phyloP scores from a whole-genome alignment of 1,284 basidiomycete genomes.

The Phylloboletellus chloephorus region DNA sequence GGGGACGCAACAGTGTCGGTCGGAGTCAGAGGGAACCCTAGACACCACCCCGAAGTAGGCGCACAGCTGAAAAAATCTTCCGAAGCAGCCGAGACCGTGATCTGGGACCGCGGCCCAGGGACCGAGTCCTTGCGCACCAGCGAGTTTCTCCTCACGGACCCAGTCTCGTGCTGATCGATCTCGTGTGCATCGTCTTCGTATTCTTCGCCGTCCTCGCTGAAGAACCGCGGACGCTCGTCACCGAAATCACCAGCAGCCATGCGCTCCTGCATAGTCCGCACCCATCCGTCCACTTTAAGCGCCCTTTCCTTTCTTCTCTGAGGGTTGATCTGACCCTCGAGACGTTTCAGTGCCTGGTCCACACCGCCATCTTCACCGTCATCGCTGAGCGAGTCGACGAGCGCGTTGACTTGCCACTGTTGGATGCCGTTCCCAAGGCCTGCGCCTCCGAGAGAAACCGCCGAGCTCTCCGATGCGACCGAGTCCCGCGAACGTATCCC shows the following conservation, averaged over 20 bases:
- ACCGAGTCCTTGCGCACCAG: slow-evolving; percentile 8
- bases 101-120: slow-evolving; percentile 20
- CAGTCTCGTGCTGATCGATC: slow-evolving; percentile 35
- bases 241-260: slow-evolving; percentile 57
- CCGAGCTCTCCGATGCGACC: slow-evolving; percentile 39
- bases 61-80: slow-evolving; percentile 24
- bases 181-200: slow-evolving; percentile 37
- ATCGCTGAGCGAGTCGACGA: slow-evolving; percentile 71
- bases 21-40: slow-evolving; percentile 17
- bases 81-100: slow-evolving; percentile 20
- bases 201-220: slow-evolving; percentile 39
- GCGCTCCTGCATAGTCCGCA: slow-evolving; percentile 64
- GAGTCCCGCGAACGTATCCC: slow-evolving; percentile 61
- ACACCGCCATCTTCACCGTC: slow-evolving; percentile 73
- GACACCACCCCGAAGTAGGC: slow-evolving; percentile 17
- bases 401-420: slow-evolving; percentile 75
- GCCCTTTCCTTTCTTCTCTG: slow-evolving; percentile 64
- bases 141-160: slow-evolving; percentile 16
- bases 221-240: slow-evolving; percentile 48
- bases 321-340: slow-evolving; percentile 80
- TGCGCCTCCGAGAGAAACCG: slow-evolving; percentile 38
- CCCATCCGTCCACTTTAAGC: slow-evolving; percentile 76
- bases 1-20: slow-evolving; percentile 8
- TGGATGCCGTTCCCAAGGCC: slow-evolving; percentile 54
- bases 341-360: slow-evolving; percentile 68